These are phyloP conservation scores for Lipomyces japonicus DNA, from an alignment of 805 yeast genomes.

Conservation along the genomic window DNA sequence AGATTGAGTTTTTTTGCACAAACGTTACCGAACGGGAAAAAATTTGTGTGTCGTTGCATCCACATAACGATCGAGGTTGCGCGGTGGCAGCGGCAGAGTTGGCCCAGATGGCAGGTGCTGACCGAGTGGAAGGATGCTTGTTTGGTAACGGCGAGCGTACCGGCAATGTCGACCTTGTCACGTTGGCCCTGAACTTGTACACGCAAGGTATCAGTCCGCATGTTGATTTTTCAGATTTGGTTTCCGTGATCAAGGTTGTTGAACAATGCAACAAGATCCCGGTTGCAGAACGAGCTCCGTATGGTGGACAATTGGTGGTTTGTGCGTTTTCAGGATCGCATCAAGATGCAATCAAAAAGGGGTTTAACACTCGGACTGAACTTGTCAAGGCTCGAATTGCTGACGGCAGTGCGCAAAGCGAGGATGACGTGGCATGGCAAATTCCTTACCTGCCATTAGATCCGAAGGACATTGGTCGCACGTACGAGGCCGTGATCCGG, in stretches of 20 bases:
- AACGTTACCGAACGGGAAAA: constrained; percentile 62
- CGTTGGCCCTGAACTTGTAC: constrained; percentile 70
- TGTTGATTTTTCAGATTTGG: constrained; percentile 66
- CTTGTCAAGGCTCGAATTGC: constrained; percentile 27
- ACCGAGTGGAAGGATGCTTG: constrained; percentile 79
- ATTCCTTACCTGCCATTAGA: constrained; percentile 81
- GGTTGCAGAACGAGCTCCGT: constrained; percentile 73
- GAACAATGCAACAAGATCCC: constrained; percentile 80
- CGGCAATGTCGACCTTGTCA: constrained; percentile 78
- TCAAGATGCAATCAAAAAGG: constrained; percentile 85
- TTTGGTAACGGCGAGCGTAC: constrained; percentile 88
- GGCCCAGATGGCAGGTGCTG: constrained; percentile 82
- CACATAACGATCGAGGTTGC: constrained; percentile 83
- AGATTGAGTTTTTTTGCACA: constrained; percentile 67
- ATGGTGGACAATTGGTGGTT: constrained; percentile 77
- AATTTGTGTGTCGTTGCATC: constrained; percentile 71
- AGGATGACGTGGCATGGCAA: constrained; percentile 51
- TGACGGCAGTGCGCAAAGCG: constrained; percentile 16
- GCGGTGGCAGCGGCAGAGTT: constrained; percentile 87
- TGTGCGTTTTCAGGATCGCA: constrained; percentile 85
- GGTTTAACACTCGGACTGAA: constrained; percentile 53
- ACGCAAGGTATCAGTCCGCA: constrained; percentile 74
- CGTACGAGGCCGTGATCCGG: constrained; percentile 87
- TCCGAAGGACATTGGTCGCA: constrained; percentile 79
- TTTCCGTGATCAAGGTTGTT: constrained; percentile 63